phyloP scores from a whole-genome alignment of 1,284 basidiomycete genomes.

The Stygiomarasmius scandens region DNA sequence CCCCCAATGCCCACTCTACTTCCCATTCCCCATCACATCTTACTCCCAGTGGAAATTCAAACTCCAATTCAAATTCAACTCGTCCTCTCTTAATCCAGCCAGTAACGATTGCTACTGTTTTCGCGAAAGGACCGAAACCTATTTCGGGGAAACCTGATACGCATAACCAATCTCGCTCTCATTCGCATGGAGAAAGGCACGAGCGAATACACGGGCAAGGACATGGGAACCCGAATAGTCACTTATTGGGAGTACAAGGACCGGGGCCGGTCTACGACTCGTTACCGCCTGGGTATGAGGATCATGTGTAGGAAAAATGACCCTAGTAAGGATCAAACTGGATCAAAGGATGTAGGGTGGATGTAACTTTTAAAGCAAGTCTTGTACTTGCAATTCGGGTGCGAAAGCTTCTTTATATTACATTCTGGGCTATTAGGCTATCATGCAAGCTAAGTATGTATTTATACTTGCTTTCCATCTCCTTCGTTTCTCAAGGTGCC shows the following conservation, averaged over 20 bases:
- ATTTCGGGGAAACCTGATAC: background rate
- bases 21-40: background rate
- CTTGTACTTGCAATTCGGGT: too few species aligned
- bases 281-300: background rate
- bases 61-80: background rate
- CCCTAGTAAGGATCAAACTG: too few species aligned
- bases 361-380: too few species aligned
- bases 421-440: too few species aligned
- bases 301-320: background rate
- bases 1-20: slow-evolving; percentile 28
- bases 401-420: too few species aligned
- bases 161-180: background rate
- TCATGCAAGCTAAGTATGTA: too few species aligned
- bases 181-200: background rate
- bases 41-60: background rate
- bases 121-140: slow-evolving; percentile 32
- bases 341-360: too few species aligned
- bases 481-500: too few species aligned
- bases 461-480: too few species aligned
- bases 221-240: too few species aligned
- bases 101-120: slow-evolving; percentile 34
- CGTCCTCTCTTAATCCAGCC: slow-evolving; percentile 25
- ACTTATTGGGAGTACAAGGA: too few species aligned
- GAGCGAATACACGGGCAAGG: background rate
- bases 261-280: background rate